Base-by-base conservation (phyloP, 2,329 filamentous ascomycete species). In the Colletotrichum sp. region DNA sequence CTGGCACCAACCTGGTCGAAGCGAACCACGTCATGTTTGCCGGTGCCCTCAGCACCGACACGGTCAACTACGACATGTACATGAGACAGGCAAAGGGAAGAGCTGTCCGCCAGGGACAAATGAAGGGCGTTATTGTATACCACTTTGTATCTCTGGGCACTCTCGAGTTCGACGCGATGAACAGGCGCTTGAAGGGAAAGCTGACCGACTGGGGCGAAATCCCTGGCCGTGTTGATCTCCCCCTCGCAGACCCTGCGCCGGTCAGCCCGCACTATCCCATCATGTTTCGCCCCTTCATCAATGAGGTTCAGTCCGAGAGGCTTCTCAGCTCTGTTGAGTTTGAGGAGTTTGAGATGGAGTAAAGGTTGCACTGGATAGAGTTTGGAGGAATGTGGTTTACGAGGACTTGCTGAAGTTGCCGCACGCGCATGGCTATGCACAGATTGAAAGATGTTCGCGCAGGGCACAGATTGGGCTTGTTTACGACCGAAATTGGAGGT, bases 1-100 rank as follows among this genome's bases (percentile, higher is more conserved):
- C 87, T 0, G 87, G 87, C 0, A 83, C 82, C 28, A 88, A 88
- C 74, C 79, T 87, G 15, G 83, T 83, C 13, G 80, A 83, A 26
- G 86, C 86, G 1, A 87, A 85, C 70, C 86, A 87, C 69, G 79
- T 88, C 65, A 81, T 88, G 56, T 87, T 88, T 67, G 80, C 83
- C 0, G 83, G 80, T 7, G 84, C 86, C 0, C 80, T 83, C 16
- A 83, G 81, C 24, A 76, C 77, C 7, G 79, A 83, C 64, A 80
- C 82, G 66, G 79, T 82, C 7, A 79, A 81, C 6, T 86, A 82
- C 64, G 79, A 83, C 10, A 80, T 81, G 61, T 83, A 81, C 61
- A 83, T 87, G 77, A 79, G 81, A 38, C 87, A 88, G 78, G 86
- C 86, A 3, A 80, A 79, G 64, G 87, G 86, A 0, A 81, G 87